A percentile compares a stretch with the other conserved stretches of the same genome.
These are phyloP conservation scores for Lichina pygmaea DNA, from an alignment of 495 filamentous ascomycete species.

Conservation along the genomic window DNA sequence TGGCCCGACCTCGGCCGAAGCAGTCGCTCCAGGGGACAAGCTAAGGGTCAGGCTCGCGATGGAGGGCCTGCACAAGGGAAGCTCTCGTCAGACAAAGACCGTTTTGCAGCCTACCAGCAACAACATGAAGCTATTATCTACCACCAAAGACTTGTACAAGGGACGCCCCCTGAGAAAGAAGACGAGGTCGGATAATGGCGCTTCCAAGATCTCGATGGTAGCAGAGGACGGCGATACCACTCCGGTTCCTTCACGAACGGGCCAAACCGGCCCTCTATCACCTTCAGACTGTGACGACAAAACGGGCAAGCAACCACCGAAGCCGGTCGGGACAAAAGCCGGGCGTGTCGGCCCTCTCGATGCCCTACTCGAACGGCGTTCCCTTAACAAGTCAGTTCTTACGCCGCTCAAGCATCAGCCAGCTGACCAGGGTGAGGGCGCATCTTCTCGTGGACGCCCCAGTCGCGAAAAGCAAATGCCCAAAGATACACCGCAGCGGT, in stretches of 20 bases:
- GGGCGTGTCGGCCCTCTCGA: slow-evolving; percentile 4
- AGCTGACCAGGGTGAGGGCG: neutral
- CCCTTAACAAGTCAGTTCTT: slow-evolving; percentile 10
- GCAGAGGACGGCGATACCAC: neutral
- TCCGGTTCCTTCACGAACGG: neutral
- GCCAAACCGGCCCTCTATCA: too few relatives aligned
- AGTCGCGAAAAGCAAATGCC: too few relatives aligned
- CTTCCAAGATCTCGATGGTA: slow-evolving; percentile 1
- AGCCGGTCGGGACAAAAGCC: too few relatives aligned
- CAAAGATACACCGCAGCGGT: too few relatives aligned
- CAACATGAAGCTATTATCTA: too few relatives aligned
- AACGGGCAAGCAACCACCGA: too few relatives aligned
- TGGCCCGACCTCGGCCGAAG: too few relatives aligned
- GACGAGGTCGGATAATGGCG: slow-evolving; percentile 11
- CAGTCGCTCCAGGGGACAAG: too few relatives aligned
- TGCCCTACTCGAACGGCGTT: slow-evolving; percentile 13
- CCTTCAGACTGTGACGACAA: too few relatives aligned
- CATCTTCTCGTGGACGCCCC: neutral
- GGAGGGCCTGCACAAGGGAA: neutral
- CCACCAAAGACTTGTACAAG: neutral
- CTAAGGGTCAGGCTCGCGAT: too few relatives aligned
- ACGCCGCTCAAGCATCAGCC: neutral
- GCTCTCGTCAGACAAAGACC: too few relatives aligned
- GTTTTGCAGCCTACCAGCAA: too few relatives aligned
- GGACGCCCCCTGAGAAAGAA: slow-evolving; percentile 14